Evolutionary conservation across 2,329 filamentous ascomycete species (phyloP), one percentile per base, ranked within the genome.

Genomic region (Septoria linicola): DNA sequence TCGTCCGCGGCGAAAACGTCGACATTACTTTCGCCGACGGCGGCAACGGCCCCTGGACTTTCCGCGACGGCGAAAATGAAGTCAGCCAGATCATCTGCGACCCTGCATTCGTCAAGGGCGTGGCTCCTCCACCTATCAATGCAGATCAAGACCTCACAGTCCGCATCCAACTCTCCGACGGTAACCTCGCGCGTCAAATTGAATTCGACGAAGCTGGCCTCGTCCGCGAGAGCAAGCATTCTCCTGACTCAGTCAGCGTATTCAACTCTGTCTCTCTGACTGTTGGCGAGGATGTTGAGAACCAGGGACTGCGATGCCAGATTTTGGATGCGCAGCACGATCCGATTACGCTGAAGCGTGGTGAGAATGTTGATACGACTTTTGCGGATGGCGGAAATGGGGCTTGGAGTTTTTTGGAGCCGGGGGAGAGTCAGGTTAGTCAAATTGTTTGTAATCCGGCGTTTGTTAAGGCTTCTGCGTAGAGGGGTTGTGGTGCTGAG

Each of bases 341-440:
- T 7, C 39, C 42, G 1, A 52, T 57, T 21, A 48, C 43, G 10
- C 25, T 54, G 2, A 23, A 45, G 8, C 42, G 54, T 6, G 49
- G 43, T 14, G 36, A 42, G 10, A 57, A 55, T n/a, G 25, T 54
- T 27, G 51, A 54, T 7, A 41, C 41, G 6, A 54, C 54, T 3
- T 57, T 57, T 25, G 54, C 51, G 7, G 35, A 52, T 30, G 51
- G 54, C n/a, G 48, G 41, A 41, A 49, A 16, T 57, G 54, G 54
- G 40, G 11, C 13, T 57, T 57, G 17, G 20, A 51, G n/a, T n/a
- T n/a, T n/a, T n/a, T n/a, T n/a, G 25, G 23, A 54, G 4, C 54
- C 54, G 13, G 39, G 21, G 16, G 31, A 35, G 10, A 49, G 39
- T 35, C 32, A 49, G 30, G 51, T 57, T 4, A 41, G 36, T 16